Base-by-base conservation (phyloP, 169 alveolate genomes). In the Plasmodium coatneyi region DNA sequence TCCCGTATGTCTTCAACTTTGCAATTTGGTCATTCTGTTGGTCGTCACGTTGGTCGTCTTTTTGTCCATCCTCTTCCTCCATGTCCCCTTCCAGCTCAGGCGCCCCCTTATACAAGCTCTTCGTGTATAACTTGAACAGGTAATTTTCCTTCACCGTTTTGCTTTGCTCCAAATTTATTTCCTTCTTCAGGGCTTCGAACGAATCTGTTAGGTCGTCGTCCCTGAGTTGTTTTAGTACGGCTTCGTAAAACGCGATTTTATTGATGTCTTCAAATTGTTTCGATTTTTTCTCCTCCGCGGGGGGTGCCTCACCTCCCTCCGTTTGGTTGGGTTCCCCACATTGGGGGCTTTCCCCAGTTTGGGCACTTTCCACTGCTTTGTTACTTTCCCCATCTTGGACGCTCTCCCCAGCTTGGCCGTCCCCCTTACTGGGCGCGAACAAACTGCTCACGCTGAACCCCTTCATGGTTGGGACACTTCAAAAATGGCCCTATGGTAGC, bases 231-330 rank as follows among this genome's bases (percentile, higher is more conserved):
- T 86, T 86, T 54, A 86, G 54, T 2, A 86, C 93, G 12, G 56
- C 41, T 43, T 86, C 93, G 66, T 86, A 86, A 86, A 86, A 86
- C 22, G 84, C 84, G 6, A 86, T 86, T 76, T 86, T 86, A 41
- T 86, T 66, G 43, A 86, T 86, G 32, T 32, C 66, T 34, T 41
- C 52, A 70, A 74, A 14, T 22, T 49, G 60, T 46, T 81, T 56
- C 16, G 60, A 19, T 54, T 30, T 22, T 71, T 71, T 60, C 78
- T 28, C 0, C 32, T 34, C 56, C 71, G 14, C 41, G 16, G 70
- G 5, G 19, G 60, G 60, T 19, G 22, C 1, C 2, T 3, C 60
- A 49, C 22, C 60, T 49, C 22, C 60, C 60, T 49, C 22, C 22
- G 22, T 14, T 49, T 12, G 25, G 22, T 22, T 0, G 22, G 19